phyloP scores from a whole-genome alignment of 2,329 filamentous ascomycete genomes.

The Sarocladium oryzae region DNA sequence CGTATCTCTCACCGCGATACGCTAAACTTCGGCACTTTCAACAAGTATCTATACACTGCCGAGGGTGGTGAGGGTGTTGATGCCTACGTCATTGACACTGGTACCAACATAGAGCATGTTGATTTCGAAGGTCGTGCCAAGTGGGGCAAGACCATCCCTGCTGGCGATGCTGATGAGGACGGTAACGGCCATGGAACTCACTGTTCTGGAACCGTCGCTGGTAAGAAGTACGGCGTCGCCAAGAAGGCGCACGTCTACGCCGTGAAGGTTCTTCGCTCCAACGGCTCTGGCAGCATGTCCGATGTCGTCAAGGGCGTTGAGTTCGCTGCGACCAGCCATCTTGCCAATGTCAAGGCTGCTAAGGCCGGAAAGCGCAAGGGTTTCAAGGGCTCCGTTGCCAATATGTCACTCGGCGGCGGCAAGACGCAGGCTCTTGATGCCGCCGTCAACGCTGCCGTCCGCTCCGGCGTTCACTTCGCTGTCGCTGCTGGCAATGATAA shows the following conservation, averaged over 20 bases:
- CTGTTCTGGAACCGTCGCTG: slow-evolving; percentile 96
- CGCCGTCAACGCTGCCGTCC: slow-evolving; percentile 89
- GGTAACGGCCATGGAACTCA: slow-evolving; percentile 98
- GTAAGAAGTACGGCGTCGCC: slow-evolving; percentile 98
- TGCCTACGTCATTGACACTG: slow-evolving; percentile 97
- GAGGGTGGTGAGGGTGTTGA: slow-evolving; percentile 96
- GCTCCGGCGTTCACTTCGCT: slow-evolving; percentile 90
- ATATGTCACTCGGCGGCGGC: slow-evolving; percentile 98
- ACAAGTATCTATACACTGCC: slow-evolving; percentile 91
- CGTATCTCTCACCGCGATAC: slow-evolving; percentile 91
- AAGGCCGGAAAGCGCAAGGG: slow-evolving; percentile 89
- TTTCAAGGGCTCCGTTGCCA: slow-evolving; percentile 98
- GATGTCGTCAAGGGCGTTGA: slow-evolving; percentile 98
- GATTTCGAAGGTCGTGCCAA: slow-evolving; percentile 94
- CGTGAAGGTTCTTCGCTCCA: slow-evolving; percentile 96
- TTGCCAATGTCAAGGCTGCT: slow-evolving; percentile 66
- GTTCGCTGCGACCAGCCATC: slow-evolving; percentile 78
- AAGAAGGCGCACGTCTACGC: slow-evolving; percentile 98
- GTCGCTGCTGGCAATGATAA: slow-evolving; percentile 99
- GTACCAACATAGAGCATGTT: slow-evolving; percentile 87
- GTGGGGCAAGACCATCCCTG: slow-evolving; percentile 96
- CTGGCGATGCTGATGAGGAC: slow-evolving; percentile 77
- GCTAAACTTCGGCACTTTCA: slow-evolving; percentile 86
- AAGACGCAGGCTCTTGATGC: slow-evolving; percentile 89
- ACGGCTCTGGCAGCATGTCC: slow-evolving; percentile 96